Conservation (phyloP, 2,329 filamentous ascomycete species). For the Westerdykella aurantiaca region DNA sequence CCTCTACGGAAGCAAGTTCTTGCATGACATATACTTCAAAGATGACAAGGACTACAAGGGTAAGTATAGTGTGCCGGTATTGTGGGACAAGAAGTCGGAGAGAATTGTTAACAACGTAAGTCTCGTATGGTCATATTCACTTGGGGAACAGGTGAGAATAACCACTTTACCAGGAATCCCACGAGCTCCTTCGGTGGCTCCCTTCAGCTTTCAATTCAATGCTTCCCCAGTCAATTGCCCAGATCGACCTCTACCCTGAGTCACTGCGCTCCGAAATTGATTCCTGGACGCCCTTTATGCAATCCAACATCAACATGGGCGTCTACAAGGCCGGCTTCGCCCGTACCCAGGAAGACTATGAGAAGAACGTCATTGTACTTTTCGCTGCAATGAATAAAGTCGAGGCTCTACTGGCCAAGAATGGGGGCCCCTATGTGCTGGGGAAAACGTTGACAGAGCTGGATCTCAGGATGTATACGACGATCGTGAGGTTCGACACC, state of each 20-base stretch:
- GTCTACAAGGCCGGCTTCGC: slow-evolving; percentile 61
- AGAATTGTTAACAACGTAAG: slow-evolving; percentile 53
- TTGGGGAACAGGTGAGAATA: neutral
- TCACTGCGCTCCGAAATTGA: slow-evolving; percentile 49
- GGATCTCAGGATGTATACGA: slow-evolving; percentile 54
- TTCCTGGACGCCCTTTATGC: slow-evolving; percentile 49
- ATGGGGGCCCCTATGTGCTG: slow-evolving; percentile 53
- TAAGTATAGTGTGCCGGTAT: slow-evolving; percentile 54
- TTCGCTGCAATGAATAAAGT: slow-evolving; percentile 57
- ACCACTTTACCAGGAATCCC: slow-evolving; percentile 41
- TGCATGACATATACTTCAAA: slow-evolving; percentile 59
- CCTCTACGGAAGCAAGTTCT: slow-evolving; percentile 53
- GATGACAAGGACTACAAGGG: slow-evolving; percentile 57
- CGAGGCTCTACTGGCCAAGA: slow-evolving; percentile 44
- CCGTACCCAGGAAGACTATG: slow-evolving; percentile 50
- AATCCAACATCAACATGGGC: slow-evolving; percentile 52
- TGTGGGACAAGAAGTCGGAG: slow-evolving; percentile 56
- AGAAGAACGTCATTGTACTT: slow-evolving; percentile 49
- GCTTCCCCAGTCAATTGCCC: slow-evolving; percentile 38
- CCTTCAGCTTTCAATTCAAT: slow-evolving; percentile 52
- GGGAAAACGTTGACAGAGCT: slow-evolving; percentile 54
- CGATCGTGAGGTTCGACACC: slow-evolving; percentile 54
- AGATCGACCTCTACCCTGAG: slow-evolving; percentile 50
- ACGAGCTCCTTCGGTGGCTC: slow-evolving; percentile 54
- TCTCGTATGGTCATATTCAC: neutral